Percentiles rank a stretch among this genome's conserved stretches.
Evolutionary conservation across 2,329 filamentous ascomycete genomes (phyloP).

Genomic region (Aspergillus fumigatus): DNA sequence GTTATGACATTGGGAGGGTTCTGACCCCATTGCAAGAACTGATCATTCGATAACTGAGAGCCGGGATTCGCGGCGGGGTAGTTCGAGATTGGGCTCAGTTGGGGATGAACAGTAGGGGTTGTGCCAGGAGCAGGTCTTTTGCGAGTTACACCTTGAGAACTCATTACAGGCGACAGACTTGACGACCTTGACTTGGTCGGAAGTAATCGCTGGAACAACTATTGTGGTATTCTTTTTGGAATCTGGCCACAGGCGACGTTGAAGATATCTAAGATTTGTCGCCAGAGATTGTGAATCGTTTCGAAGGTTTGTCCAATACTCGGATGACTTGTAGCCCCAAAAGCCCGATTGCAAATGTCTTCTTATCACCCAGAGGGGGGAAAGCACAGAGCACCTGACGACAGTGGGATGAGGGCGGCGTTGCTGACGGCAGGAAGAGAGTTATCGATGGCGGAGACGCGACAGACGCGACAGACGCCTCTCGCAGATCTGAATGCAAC

Average conservation of each 20-base stretch:
- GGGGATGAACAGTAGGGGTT: conserved; percentile 57
- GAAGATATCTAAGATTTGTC: neutral
- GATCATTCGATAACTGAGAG: conserved; percentile 46
- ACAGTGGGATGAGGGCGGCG: neutral
- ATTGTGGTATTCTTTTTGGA: neutral
- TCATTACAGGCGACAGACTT: conserved; percentile 26
- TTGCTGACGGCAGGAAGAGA: conserved; percentile 1
- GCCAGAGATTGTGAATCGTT: neutral
- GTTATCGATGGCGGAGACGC: conserved; percentile 11
- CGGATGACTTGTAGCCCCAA: neutral
- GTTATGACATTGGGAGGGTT: conserved; percentile 30
- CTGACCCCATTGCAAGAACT: conserved; percentile 54
- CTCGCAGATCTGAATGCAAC: conserved; percentile 4
- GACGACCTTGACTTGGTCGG: conserved; percentile 8
- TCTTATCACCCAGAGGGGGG: conserved; percentile 5
- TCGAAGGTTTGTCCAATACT: neutral
- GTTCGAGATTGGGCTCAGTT: conserved; percentile 48
- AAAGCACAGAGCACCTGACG: conserved; percentile 1
- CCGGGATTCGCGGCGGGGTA: conserved; percentile 40
- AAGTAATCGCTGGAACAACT: neutral
- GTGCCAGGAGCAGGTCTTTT: conserved; percentile 73
- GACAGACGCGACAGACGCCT: conserved; percentile 12
- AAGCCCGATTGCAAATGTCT: conserved; percentile 14
- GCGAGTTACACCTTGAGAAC: conserved; percentile 46
- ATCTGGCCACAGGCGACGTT: neutral